phyloP scores from a whole-genome alignment of 257 asterid species.

The Petunia secreta region DNA sequence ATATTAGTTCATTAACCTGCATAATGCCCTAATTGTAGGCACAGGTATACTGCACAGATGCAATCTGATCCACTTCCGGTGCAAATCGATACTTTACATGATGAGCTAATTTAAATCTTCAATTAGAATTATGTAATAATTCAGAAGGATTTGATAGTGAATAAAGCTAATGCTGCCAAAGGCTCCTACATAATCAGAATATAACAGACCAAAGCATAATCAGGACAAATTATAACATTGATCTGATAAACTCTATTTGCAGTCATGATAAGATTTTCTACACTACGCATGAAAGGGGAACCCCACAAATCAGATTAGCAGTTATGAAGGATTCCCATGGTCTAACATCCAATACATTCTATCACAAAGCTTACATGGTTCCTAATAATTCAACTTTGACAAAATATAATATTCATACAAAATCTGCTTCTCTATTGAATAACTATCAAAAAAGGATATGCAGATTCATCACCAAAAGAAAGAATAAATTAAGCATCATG shows the following conservation, averaged over 20 bases:
- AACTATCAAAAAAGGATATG: not conserved
- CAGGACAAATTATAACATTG: not conserved
- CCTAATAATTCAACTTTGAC: slow-evolving; percentile 12
- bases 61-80: slow-evolving; percentile 12
- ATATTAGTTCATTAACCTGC: slow-evolving; percentile 1
- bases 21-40: not conserved
- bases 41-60: slow-evolving; percentile 13
- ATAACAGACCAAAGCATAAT: not conserved
- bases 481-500: not conserved
- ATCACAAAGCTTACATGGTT: not conserved
- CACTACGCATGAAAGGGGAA: not conserved
- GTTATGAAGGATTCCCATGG: not conserved
- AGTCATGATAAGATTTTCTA: not conserved
- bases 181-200: not conserved
- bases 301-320: not conserved
- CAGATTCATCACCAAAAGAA: slow-evolving; percentile 1
- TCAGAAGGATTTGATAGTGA: not conserved
- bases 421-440: not conserved
- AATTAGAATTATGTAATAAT: not conserved
- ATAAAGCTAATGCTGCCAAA: not conserved
- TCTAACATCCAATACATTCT: not conserved
- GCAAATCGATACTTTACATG: not conserved
- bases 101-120: not conserved
- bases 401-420: not conserved
- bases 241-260: not conserved